These are phyloP conservation scores for Claviceps sp. DNA, from an alignment of 2,329 filamentous ascomycete species.

Conservation along the genomic window DNA sequence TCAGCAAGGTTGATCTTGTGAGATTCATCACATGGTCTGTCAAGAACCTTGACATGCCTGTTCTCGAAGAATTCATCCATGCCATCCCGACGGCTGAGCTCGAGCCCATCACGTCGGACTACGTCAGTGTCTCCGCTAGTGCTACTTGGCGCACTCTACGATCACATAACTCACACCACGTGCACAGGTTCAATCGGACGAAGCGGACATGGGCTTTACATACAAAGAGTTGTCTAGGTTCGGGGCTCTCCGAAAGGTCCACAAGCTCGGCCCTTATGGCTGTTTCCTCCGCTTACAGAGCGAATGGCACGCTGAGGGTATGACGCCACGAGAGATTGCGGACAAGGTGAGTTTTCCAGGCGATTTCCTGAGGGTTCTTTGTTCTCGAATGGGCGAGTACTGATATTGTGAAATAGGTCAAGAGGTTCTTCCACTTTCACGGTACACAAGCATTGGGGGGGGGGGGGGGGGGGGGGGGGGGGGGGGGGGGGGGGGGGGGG, in stretches of 20 bases:
- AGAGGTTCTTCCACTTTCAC: background rate
- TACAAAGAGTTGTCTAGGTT: conserved; percentile 27
- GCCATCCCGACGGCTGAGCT: conserved; percentile 43
- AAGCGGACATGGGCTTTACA: conserved; percentile 30
- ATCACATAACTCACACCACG: background rate
- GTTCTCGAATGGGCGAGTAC: background rate
- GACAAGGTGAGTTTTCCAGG: conserved; percentile 9
- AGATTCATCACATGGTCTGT: conserved; percentile 47
- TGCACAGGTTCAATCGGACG: conserved; percentile 20
- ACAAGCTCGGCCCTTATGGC: conserved; percentile 27
- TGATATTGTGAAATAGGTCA: conserved; percentile 1
- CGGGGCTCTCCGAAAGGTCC: conserved; percentile 26
- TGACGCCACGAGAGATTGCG: conserved; percentile 16
- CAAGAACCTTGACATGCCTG: conserved; percentile 43
- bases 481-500: no score
- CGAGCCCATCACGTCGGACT: conserved; percentile 24
- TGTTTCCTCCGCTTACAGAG: conserved; percentile 25
- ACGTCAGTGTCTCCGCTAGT: conserved; percentile 5
- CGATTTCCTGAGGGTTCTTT: background rate
- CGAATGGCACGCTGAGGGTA: conserved; percentile 19
- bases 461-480: no score
- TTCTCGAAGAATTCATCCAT: conserved; percentile 48
- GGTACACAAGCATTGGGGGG: background rate
- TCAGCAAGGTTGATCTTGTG: conserved; percentile 49
- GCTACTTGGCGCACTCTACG: conserved; percentile 8